Evolutionary conservation across 805 yeast species (phyloP).

Genomic region (Yamadazyma kitorensis): DNA sequence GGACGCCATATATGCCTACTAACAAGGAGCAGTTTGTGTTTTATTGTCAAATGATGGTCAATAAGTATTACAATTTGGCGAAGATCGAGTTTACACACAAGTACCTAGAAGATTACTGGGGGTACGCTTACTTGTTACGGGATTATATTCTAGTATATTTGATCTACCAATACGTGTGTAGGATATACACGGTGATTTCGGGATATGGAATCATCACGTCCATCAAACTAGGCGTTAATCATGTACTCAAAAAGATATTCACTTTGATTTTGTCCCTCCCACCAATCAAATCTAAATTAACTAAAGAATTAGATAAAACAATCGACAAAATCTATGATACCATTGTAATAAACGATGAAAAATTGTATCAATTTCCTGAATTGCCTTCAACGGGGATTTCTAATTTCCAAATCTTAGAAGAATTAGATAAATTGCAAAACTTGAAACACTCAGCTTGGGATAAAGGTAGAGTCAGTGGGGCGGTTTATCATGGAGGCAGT

Average conservation of each 20-base stretch:
- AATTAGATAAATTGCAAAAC: conserved; percentile 47
- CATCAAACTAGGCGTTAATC: conserved; percentile 12
- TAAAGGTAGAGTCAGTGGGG: conserved; percentile 86
- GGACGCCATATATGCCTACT: too few relatives aligned
- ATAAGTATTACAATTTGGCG: too few relatives aligned
- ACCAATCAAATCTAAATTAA: conserved; percentile 52
- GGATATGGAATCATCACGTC: conserved; percentile 44
- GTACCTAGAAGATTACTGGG: conserved; percentile 11
- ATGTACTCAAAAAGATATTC: conserved; percentile 20
- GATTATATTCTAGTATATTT: conserved; percentile 21
- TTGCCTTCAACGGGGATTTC: conserved; percentile 64
- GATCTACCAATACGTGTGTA: conserved; percentile 6
- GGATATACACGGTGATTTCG: conserved; percentile 12
- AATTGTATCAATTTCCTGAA: conserved; percentile 39
- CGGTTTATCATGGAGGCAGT: conserved; percentile 94
- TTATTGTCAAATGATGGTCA: too few relatives aligned
- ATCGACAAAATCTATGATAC: conserved; percentile 50
- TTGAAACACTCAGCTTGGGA: conserved; percentile 78
- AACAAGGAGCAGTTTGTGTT: too few relatives aligned
- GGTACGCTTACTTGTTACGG: conserved; percentile 14
- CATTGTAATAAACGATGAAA: conserved; percentile 53
- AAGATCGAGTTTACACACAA: conserved; percentile 1
- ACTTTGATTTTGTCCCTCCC: conserved; percentile 45
- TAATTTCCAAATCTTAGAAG: conserved; percentile 42
- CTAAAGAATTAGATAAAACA: conserved; percentile 53